A percentile compares a stretch with the other conserved stretches of the same genome.
Conservation (phyloP, 148 eudicot species). For the Rheum nobile region DNA sequence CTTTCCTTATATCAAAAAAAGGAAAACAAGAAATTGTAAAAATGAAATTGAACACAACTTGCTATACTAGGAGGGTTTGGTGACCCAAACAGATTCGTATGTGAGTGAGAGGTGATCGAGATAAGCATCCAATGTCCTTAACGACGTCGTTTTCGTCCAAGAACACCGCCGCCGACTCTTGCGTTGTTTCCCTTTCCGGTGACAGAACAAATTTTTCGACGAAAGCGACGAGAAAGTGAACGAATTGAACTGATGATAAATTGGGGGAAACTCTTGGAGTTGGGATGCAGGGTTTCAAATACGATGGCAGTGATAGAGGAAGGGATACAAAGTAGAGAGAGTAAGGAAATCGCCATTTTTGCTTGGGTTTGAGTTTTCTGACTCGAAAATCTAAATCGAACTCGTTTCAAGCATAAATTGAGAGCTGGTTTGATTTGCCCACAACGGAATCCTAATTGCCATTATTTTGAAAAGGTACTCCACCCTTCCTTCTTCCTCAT, state of each 20-base stretch:
- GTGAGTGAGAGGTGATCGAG: conserved; percentile 81
- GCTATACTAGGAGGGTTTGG: conserved; percentile 75
- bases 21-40: no score
- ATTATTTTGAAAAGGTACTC: no score
- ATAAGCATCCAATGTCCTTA: conserved; percentile 73
- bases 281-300: conserved; percentile 20
- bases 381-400: neutral
- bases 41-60: neutral
- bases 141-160: conserved; percentile 57
- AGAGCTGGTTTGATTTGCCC: neutral
- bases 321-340: neutral
- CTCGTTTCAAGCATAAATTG: no score
- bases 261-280: conserved; percentile 15
- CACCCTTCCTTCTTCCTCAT: no score
- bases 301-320: neutral
- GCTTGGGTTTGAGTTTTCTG: neutral
- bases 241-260: neutral
- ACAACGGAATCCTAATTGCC: no score
- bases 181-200: conserved; percentile 16
- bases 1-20: no score
- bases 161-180: conserved; percentile 22
- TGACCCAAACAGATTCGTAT: conserved; percentile 98
- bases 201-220: conserved; percentile 8
- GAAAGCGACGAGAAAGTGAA: conserved; percentile 6
- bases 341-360: conserved; percentile 7